Evolutionary conservation across 306 rosid genomes (phyloP), one percentile per base, ranked within the genome.

Genomic region (Albizia julibrissin): DNA sequence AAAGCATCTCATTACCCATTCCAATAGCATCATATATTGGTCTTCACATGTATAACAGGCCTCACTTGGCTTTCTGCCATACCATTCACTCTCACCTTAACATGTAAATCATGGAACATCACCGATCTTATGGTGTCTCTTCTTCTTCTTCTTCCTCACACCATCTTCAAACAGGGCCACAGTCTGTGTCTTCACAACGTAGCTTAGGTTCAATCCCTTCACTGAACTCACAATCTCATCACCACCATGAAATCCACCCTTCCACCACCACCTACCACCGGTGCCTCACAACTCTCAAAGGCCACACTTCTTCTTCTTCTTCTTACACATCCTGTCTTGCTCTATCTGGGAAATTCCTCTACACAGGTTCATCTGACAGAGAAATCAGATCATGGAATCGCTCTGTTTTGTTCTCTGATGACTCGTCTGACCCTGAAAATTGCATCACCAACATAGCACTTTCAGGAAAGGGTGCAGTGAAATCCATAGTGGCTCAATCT

Each of bases 381-480:
- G 92, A 95, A 91, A 89, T 95, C 89, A 77, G 79, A 43, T 87
- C 89, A 1, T 95, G 94, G 92, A 82, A 81, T 72, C 81, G 73
- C 14, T 69, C 79, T 76, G 54, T 78, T 77, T 56, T 83, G 9
- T 79, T 52, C 65, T 52, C 82, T 1, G 84, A 85, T 21, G 40
- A 37, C 40, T 37, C 40, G 6, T 39, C 49, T 15, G 29, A 81
- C 3, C 78, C 72, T 2, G 69, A 76, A 76, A 67, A 33, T 74
- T 49, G 68, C 58, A 47, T 59, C 42, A 72, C 65, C 29, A 84
- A 80, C 87, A 24, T 86, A 64, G 83, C 87, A 18, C 10, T 80
- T 0, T 87, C 97, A 0, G 97, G 98, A 65, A 91, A 92, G 19
- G 97, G 99, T 50, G 97, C 98, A 0, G 93, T 95, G 5, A 95